Conservation (phyloP, 257 asterid genomes). For the Petrea volubilis region DNA sequence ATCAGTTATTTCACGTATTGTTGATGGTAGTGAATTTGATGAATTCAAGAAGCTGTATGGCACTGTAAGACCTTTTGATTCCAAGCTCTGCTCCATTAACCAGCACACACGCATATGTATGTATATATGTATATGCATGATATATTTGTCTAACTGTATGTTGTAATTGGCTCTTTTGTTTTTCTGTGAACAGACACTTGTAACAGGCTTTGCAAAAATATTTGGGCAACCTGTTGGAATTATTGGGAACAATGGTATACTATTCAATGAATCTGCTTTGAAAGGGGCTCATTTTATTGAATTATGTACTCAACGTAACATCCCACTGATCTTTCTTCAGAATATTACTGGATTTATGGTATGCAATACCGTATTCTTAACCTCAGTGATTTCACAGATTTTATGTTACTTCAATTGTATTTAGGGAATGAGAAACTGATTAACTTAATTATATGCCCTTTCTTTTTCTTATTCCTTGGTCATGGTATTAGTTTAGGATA, state of each 20-base stretch:
- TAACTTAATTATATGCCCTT: background rate
- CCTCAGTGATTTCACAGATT: background rate
- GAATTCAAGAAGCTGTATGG: slow-evolving; percentile 99
- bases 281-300: slow-evolving; percentile 98
- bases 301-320: slow-evolving; percentile 85
- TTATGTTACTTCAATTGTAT: background rate
- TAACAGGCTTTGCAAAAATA: slow-evolving; percentile 92
- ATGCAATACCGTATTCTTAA: slow-evolving; percentile 16
- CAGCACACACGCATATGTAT: no score
- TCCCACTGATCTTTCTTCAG: slow-evolving; percentile 93
- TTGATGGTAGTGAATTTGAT: slow-evolving; percentile 95
- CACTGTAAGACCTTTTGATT: slow-evolving; percentile 71
- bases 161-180: slow-evolving; percentile 16
- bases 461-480: background rate
- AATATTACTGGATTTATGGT: slow-evolving; percentile 98
- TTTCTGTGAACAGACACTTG: slow-evolving; percentile 67
- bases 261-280: slow-evolving; percentile 94
- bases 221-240: slow-evolving; percentile 94
- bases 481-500: slow-evolving; percentile 9
- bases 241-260: slow-evolving; percentile 87
- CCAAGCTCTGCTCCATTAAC: slow-evolving; percentile 9
- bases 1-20: slow-evolving; percentile 81
- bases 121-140: background rate
- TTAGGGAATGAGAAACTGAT: background rate
- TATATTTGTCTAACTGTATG: background rate